Evolutionary conservation across 257 asterid species (phyloP), one percentile per base, ranked within the genome.

Genomic region (Galeopsis tetrahit): DNA sequence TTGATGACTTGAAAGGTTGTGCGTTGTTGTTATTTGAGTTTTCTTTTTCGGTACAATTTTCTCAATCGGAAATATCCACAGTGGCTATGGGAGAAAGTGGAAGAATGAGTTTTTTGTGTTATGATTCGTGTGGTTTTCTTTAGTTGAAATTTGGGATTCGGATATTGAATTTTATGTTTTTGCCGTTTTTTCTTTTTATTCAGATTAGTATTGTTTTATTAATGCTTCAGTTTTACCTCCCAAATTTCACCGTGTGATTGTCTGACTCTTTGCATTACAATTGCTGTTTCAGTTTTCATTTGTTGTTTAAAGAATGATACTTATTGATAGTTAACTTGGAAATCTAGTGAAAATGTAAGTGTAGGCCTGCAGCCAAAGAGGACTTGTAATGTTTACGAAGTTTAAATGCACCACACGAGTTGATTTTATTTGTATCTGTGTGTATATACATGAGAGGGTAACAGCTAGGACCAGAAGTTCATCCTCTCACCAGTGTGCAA

Each of bases 51-150:
- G 10, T 10, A n/a, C 17, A 6, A 17, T 17, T 53, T 10, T 31
- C 8, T 34, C 21, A 8, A 33, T 62, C 2, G 42, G 43, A 10
- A 10, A 63, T 59, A 34, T 28, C 15, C 43, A 14, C 43, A 9
- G 14, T 0, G 58, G 68, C 9, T 75, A 15, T 53, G 69, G 42
- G 7, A 59, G 75, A 34, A 72, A 43, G 76, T 52, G 7, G 67
- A 28, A 36, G 28, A 21, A 44, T 39, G 34, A 49, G 69, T 55
- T 62, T 34, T 14, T 35, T 21, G 10, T 49, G 56, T 13, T 48
- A 1, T 13, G 69, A 17, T 56, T 63, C 64, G 63, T 55, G 73
- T 52, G 68, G 46, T 67, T 33, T 32, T 17, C 14, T 75, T 63
- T 13, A 46, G 62, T 64, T 49, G 67, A 10, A 57, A 13, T 21